phyloP scores from a whole-genome alignment of 2,329 filamentous ascomycete genomes.

The Tothia fuscella region DNA sequence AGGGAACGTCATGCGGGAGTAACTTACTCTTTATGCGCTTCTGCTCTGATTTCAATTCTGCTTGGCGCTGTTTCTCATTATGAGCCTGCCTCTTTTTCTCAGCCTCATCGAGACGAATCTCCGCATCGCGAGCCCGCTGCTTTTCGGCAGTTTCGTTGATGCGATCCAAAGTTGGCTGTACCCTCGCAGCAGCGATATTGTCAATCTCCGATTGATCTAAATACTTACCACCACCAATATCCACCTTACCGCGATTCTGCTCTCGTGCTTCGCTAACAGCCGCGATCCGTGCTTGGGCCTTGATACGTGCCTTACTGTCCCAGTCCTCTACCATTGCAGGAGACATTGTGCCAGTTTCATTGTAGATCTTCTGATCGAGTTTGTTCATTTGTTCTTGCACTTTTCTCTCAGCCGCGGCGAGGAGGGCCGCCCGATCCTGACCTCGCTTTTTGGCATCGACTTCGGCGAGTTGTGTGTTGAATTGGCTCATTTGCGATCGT shows the following conservation, averaged over 20 bases:
- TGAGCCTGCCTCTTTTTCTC: slow-evolving; percentile 49
- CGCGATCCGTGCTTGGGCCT: slow-evolving; percentile 58
- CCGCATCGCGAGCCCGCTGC: slow-evolving; percentile 55
- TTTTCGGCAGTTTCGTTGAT: slow-evolving; percentile 68
- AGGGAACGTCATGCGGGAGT: slow-evolving; percentile 2
- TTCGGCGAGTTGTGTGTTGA: slow-evolving; percentile 54
- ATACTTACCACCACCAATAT: slow-evolving; percentile 71
- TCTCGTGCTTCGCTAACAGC: slow-evolving; percentile 50
- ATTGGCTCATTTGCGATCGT: slow-evolving; percentile 64
- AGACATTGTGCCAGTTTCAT: slow-evolving; percentile 61
- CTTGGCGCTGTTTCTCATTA: slow-evolving; percentile 39
- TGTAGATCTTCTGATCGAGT: slow-evolving; percentile 72
- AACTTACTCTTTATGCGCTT: slow-evolving; percentile 46
- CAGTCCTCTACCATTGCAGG: slow-evolving; percentile 60
- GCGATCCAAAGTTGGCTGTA: slow-evolving; percentile 76
- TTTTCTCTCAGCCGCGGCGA: slow-evolving; percentile 73
- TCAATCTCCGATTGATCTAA: slow-evolving; percentile 70
- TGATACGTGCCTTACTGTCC: no score
- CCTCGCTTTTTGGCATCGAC: slow-evolving; percentile 64
- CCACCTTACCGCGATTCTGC: slow-evolving; percentile 43
- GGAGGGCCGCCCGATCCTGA: slow-evolving; percentile 60
- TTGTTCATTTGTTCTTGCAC: slow-evolving; percentile 66
- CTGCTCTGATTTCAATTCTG: slow-evolving; percentile 33
- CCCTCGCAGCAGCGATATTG: slow-evolving; percentile 59
- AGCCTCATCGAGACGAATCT: slow-evolving; percentile 51